Evolutionary conservation across 306 rosid genomes (phyloP).

Genomic region (Lagenaria siceraria): DNA sequence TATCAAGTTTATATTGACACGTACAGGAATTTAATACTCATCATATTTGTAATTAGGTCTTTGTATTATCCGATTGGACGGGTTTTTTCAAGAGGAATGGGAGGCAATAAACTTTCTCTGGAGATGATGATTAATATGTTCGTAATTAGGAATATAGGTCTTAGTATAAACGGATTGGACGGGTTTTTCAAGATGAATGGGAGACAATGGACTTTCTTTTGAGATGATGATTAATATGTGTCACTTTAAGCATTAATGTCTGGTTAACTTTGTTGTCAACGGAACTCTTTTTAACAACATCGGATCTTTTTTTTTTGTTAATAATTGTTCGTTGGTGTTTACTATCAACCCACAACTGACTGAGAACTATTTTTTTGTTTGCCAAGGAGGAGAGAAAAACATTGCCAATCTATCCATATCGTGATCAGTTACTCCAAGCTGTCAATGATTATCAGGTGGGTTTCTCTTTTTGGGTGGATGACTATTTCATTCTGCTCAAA

Average conservation of each 20-base stretch:
- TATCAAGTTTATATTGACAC: background rate
- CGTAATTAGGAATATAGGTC: background rate
- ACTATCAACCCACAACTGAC: background rate
- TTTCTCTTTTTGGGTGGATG: background rate
- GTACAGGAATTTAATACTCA: background rate
- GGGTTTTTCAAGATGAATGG: background rate
- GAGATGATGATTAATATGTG: background rate
- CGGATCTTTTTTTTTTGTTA: background rate
- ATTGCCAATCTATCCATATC: conserved; percentile 63
- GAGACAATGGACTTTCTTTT: background rate
- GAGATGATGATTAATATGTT: background rate
- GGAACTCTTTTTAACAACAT: background rate
- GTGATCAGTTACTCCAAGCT: conserved; percentile 76
- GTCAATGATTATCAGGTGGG: conserved; percentile 64
- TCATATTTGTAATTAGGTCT: background rate
- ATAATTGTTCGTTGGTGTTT: background rate
- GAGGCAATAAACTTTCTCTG: background rate
- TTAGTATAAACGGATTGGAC: background rate
- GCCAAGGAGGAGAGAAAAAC: conserved; percentile 67
- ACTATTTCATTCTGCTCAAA: background rate
- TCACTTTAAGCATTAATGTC: background rate
- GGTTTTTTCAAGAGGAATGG: background rate
- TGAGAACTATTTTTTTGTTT: conserved; percentile 11
- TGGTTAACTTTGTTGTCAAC: background rate
- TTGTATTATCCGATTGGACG: background rate